A percentile compares a stretch with the other conserved stretches of the same genome.
These are phyloP conservation scores for Suillus clintonianus DNA, from an alignment of 768 basidiomycete genomes.

Conservation along the genomic window DNA sequence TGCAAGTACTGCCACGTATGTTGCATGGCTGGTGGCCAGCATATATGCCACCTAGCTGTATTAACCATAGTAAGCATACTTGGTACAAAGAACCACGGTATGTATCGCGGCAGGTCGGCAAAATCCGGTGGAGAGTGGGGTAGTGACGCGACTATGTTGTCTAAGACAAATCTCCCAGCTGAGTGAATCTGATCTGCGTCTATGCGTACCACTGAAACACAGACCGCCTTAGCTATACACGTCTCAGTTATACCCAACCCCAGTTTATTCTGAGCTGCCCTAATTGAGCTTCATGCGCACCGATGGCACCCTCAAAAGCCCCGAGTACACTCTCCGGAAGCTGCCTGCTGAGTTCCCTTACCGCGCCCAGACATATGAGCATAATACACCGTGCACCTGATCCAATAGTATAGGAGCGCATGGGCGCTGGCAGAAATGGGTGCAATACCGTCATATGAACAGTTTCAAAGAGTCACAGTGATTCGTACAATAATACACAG, in stretches of 20 bases:
- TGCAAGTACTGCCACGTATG: background rate
- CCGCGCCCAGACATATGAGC: background rate
- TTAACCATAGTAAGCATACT: background rate
- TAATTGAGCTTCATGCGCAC: background rate
- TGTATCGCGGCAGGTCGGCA: too few species aligned
- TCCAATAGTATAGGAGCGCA: background rate
- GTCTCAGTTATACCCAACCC: background rate
- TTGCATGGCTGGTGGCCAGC: background rate
- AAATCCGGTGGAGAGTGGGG: too few species aligned
- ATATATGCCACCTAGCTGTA: background rate
- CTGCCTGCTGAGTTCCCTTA: background rate
- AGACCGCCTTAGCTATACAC: background rate
- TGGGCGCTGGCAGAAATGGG: background rate
- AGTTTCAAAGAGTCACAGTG: background rate
- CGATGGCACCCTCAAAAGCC: background rate
- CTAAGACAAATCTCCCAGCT: too few species aligned
- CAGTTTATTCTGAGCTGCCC: background rate
- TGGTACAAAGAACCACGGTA: too few species aligned
- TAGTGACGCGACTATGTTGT: background rate
- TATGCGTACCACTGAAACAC: too few species aligned
- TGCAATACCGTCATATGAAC: background rate
- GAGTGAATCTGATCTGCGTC: too few species aligned
- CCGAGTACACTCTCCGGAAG: background rate
- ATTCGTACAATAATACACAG: background rate
- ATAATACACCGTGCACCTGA: background rate